Evolutionary conservation across 2,329 filamentous ascomycete species (phyloP), one percentile per base, ranked within the genome.

Genomic region (Hypocrella siamensis): DNA sequence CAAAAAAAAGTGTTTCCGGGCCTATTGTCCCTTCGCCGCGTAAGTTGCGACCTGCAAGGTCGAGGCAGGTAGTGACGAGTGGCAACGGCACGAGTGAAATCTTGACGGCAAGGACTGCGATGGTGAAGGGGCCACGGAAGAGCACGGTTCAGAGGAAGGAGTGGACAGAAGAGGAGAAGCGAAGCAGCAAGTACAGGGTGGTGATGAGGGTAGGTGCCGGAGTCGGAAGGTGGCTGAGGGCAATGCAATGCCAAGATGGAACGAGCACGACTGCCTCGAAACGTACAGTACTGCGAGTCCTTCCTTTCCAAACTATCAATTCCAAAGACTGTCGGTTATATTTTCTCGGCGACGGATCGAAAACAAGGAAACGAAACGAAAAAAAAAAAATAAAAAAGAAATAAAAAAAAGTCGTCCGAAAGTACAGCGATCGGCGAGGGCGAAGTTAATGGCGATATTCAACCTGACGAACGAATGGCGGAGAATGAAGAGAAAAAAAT

Each of bases 381-480:
- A 22, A 22, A 22, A 12, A 12, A 22, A 22, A 12, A 7, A 12
- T 7, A 22, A 22, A 22, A 22, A 12, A 14, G 25, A 14, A 26
- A 26, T 32, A 19, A 33, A 27, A 28, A 19, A 29, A 30, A 32
- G 31, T n/a, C n/a, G n/a, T n/a, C n/a, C n/a, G n/a, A n/a, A n/a
- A n/a, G n/a, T n/a, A 33, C 27, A 33, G 21, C 25, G 27, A 35
- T 26, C 18, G 31, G 31, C 29, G 19, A 17, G 17, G 28, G 17
- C 19, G 17, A 37, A 27, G 33, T n/a, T 26, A 26, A 28, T 39
- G 38, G 34, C 34, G 45, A 49, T 47, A 48, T 44, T 38, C 41
- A 33, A 39, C 46, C 45, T 42, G 42, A 46, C 46, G 52, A 57
- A 56, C 52, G 53, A 57, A 48, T 38, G 54, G 48, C 49, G 39